These are phyloP conservation scores for Uronychia setigera DNA, from an alignment of 73 alveolate genomes.

Conservation along the genomic window DNA sequence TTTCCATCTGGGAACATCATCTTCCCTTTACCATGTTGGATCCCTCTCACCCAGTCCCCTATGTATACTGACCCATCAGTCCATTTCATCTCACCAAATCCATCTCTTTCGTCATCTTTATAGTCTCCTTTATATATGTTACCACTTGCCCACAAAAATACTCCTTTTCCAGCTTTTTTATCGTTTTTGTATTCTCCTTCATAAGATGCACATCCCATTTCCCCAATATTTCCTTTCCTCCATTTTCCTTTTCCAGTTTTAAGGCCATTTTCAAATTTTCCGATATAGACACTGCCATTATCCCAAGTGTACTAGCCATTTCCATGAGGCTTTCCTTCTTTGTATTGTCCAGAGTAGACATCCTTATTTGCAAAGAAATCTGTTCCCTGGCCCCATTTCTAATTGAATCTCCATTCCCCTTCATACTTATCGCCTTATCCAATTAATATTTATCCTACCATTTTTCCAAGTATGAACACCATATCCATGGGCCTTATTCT, in stretches of 20 bases:
- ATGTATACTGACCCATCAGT: conserved; percentile 7
- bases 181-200: conserved; percentile 53
- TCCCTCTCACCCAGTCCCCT: conserved; percentile 27
- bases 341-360: conserved; percentile 56
- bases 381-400: conserved; percentile 62
- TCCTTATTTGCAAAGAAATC: conserved; percentile 65
- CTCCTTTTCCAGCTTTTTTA: conserved; percentile 58
- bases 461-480: too few relatives aligned
- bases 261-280: neutral
- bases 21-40: conserved; percentile 39
- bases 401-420: conserved; percentile 62
- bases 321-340: conserved; percentile 81
- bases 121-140: conserved; percentile 23
- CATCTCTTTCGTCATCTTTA: conserved; percentile 2
- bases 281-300: neutral
- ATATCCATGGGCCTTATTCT: too few relatives aligned
- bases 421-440: conserved; percentile 87
- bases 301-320: conserved; percentile 36
- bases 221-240: neutral
- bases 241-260: conserved; percentile 2
- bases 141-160: conserved; percentile 28
- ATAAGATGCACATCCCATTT: too few relatives aligned
- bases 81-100: conserved; percentile 22
- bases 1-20: conserved; percentile 19
- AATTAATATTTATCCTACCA: too few relatives aligned